Evolutionary conservation across 2,329 filamentous ascomycete species (phyloP), one percentile per base, ranked within the genome.

Genomic region (Cadophora sp.): DNA sequence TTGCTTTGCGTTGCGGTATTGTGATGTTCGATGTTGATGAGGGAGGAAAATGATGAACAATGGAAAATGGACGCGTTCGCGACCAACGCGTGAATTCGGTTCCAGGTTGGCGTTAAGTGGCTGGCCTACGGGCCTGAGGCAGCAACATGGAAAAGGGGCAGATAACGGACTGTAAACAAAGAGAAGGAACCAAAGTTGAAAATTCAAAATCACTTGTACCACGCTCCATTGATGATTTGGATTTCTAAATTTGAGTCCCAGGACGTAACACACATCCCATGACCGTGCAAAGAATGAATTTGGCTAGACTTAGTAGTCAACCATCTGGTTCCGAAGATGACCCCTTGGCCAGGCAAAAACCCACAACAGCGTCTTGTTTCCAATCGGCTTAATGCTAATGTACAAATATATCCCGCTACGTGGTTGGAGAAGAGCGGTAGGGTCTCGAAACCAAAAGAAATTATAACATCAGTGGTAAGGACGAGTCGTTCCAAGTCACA

Each of bases 61-160:
- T 31, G 55, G 19, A 37, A 34, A 37, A 56, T 37, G 34, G 34
- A 37, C 27, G 24, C 58, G 58, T 26, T 46, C 37, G 22, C 55
- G 34, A 40, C 29, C 29, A 22, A 40, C 55, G 55, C 55, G 55
- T 59, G 40, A 31, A 26, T 59, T 59, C 31, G 34, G 34, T 9
- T 37, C 34, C 14, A 37, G 34, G 34, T 59, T 59, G 55, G 59
- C 59, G 59, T 62, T 11, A 48, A 62, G 59, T 62, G 24, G 40
- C 26, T 4, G 11, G 55, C 31, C 55, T 24, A 6, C 7, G 4
- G n/a, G 29, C 55, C 55, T 58, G 29, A 58, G 55, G 55, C 55
- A 37, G n/a, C 3, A 22, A 58, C 4, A 24, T 24, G 3, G 29
- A 26, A 34, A 22, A 58, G 31, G 19, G 19, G 29, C 55, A 58